Evolutionary conservation across 129 eudicot genomes (phyloP).

Genomic region (Smallanthus sonchifolius): DNA sequence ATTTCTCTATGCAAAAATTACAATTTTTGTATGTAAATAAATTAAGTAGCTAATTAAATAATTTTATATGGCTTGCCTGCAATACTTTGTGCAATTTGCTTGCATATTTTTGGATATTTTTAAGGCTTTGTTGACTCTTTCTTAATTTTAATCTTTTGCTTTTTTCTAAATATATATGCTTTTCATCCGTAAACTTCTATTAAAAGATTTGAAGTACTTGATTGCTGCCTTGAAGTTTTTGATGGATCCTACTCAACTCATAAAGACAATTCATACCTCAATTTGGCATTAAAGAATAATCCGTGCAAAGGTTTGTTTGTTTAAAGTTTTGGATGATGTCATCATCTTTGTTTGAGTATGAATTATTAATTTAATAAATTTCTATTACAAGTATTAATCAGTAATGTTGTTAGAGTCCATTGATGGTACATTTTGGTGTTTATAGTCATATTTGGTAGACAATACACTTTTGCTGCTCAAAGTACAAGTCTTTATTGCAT

Average conservation of each 20-base stretch:
- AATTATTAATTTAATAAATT: neutral
- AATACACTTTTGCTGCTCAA: neutral
- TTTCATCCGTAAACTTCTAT: neutral
- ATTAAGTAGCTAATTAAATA: neutral
- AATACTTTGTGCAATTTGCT: constrained; percentile 14
- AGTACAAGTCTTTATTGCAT: neutral
- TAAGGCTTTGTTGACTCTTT: constrained; percentile 16
- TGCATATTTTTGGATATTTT: constrained; percentile 14
- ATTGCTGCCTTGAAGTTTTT: constrained; percentile 17
- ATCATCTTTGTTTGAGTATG: constrained; percentile 17
- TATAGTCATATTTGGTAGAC: neutral
- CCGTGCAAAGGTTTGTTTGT: constrained; percentile 15
- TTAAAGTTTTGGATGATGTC: constrained; percentile 10
- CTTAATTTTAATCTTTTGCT: constrained; percentile 7
- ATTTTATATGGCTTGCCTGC: constrained; percentile 28
- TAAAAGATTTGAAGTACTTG: neutral
- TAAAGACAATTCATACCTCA: constrained; percentile 15
- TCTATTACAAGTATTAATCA: neutral
- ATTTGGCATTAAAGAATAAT: constrained; percentile 24
- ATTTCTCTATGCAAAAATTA: neutral
- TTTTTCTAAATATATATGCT: constrained; percentile 13
- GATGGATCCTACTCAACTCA: constrained; percentile 26
- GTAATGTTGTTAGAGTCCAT: no score
- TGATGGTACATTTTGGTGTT: neutral
- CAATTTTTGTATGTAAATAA: neutral